A percentile compares a stretch with the other conserved stretches of the same genome.
Conservation (phyloP, 345 rosid species). For the Syzygium jambos region DNA sequence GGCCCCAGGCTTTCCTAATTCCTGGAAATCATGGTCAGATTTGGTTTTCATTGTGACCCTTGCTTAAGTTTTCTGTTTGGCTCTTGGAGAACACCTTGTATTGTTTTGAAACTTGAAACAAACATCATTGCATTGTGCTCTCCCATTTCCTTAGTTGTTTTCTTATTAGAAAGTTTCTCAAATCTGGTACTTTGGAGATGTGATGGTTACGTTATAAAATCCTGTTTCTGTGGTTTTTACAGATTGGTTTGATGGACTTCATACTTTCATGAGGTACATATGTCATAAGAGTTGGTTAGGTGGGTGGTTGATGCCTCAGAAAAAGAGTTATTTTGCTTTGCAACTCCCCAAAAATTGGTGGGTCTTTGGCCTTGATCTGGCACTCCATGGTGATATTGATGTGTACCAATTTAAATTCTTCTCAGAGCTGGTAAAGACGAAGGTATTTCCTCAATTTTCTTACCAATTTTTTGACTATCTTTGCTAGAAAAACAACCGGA, state of each 20-base stretch:
- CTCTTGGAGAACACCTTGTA: background rate
- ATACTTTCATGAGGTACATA: conserved; percentile 96
- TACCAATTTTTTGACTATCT: background rate
- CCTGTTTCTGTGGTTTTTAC: conserved; percentile 1
- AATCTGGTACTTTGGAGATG: background rate
- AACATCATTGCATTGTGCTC: background rate
- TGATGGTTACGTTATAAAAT: background rate
- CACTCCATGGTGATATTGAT: conserved; percentile 97
- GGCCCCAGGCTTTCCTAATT: conserved; percentile 89
- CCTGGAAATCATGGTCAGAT: conserved; percentile 98
- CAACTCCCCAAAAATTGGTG: conserved; percentile 94
- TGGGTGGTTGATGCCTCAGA: conserved; percentile 99
- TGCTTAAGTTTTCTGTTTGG: background rate
- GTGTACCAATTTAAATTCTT: conserved; percentile 98
- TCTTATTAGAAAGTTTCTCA: background rate
- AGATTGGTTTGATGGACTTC: conserved; percentile 99
- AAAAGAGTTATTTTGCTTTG: conserved; percentile 95
- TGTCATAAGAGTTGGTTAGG: conserved; percentile 99
- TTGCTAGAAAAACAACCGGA: background rate
- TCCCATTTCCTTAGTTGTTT: background rate
- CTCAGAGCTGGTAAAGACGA: conserved; percentile 58
- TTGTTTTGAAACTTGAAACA: background rate
- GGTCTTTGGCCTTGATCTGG: conserved; percentile 98
- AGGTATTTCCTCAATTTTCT: conserved; percentile 40
- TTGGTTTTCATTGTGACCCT: conserved; percentile 5